These are phyloP conservation scores for Zancudomyces culisetae DNA, from an alignment of 371 early-diverging fungal species.

Conservation along the genomic window DNA sequence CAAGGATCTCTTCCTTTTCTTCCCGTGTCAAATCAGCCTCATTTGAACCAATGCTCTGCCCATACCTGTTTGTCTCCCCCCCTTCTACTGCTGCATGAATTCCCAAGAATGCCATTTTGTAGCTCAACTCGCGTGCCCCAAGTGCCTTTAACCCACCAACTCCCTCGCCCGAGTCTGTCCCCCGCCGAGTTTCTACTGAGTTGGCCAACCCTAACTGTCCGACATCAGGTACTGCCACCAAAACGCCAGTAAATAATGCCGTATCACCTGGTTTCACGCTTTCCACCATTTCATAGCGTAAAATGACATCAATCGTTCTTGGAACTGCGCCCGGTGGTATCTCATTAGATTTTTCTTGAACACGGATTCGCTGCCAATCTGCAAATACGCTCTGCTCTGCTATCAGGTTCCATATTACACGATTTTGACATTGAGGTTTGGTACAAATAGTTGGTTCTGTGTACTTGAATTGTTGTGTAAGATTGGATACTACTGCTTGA, in stretches of 20 bases:
- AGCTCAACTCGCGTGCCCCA: constrained; percentile 82
- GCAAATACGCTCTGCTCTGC: constrained; percentile 79
- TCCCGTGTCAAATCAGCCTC: constrained; percentile 30
- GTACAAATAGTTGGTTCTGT: constrained; percentile 94
- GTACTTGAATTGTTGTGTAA: constrained; percentile 94
- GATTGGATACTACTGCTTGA: constrained; percentile 49
- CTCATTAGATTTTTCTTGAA: constrained; percentile 96
- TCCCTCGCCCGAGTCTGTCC: constrained; percentile 38
- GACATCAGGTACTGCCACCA: constrained; percentile 91
- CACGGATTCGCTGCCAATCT: constrained; percentile 96
- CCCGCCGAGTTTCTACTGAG: constrained; percentile 35
- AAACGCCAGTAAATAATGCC: constrained; percentile 77
- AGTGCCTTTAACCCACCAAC: constrained; percentile 30
- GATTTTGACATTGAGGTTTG: constrained; percentile 76
- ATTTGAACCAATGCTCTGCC: constrained; percentile 21
- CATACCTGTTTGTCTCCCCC: background rate
- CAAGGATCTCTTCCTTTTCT: constrained; percentile 53
- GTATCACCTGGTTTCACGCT: constrained; percentile 95
- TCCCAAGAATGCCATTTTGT: constrained; percentile 80
- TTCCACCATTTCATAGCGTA: constrained; percentile 91
- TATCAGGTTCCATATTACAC: constrained; percentile 59
- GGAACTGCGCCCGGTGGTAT: constrained; percentile 98
- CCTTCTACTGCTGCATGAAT: constrained; percentile 33
- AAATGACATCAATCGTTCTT: constrained; percentile 88
- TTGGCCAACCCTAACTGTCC: constrained; percentile 48